Evolutionary conservation across 2,329 filamentous ascomycete species (phyloP).

Genomic region (Fusarium floridanum): DNA sequence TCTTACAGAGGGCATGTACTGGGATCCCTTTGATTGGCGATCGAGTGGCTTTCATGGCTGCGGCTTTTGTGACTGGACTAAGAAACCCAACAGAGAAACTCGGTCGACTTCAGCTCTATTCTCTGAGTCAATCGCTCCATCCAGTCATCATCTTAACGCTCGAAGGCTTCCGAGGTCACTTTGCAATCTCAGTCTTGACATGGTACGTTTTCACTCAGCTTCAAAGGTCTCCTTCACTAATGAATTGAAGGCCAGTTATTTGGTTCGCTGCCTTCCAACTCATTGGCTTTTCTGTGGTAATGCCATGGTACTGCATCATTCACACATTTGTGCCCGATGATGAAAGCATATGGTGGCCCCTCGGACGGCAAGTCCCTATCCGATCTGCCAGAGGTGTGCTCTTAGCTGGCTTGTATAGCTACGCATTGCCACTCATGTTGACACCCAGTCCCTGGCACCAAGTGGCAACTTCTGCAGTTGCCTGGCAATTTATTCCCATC

Average conservation of each 20-base stretch:
- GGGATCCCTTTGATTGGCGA: not conserved
- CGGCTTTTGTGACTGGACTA: not conserved
- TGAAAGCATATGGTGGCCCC: constrained; percentile 28
- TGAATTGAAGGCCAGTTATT: constrained; percentile 5
- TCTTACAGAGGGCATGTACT: not conserved
- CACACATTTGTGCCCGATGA: constrained; percentile 19
- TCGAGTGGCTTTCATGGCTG: not conserved
- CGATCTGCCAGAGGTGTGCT: constrained; percentile 4
- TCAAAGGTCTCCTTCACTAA: not conserved
- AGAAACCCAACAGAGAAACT: not conserved
- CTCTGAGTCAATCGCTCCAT: constrained; percentile 6
- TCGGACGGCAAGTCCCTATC: constrained; percentile 9
- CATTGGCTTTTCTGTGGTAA: constrained; percentile 12
- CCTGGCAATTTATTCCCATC: constrained; percentile 24
- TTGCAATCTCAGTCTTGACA: not conserved
- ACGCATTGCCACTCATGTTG: not conserved
- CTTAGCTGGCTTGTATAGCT: not conserved
- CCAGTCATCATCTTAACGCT: not conserved
- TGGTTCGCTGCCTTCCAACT: constrained; percentile 20
- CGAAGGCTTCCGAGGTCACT: not conserved
- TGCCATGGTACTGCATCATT: constrained; percentile 30
- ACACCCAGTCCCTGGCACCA: constrained; percentile 17
- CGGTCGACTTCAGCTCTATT: constrained; percentile 1
- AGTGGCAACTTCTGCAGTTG: constrained; percentile 7
- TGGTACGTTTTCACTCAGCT: not conserved